These are phyloP conservation scores for Auriscalpium vulgare DNA, from an alignment of 768 basidiomycete species.

Conservation along the genomic window DNA sequence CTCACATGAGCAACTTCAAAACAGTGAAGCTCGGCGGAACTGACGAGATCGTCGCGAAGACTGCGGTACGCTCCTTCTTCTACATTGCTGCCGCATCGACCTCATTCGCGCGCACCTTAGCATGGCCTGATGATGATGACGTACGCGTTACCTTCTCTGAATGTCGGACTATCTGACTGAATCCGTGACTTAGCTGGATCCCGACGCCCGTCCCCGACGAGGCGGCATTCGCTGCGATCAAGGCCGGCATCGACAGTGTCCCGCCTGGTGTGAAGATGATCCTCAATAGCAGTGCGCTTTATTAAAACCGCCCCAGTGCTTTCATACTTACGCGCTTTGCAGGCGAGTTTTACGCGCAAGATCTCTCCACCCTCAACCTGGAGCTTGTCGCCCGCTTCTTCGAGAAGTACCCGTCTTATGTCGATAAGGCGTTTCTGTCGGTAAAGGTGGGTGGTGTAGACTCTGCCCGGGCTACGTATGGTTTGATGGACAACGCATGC, in stretches of 20 bases:
- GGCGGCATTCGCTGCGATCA: conserved; percentile 54
- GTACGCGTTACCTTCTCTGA: conserved; percentile 20
- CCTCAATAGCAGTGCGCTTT: conserved; percentile 38
- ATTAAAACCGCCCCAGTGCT: not conserved
- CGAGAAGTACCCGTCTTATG: conserved; percentile 34
- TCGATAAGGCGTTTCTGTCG: conserved; percentile 38
- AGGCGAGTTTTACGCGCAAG: conserved; percentile 51
- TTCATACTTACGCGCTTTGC: not conserved
- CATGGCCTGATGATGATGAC: conserved; percentile 55
- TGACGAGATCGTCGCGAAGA: too few relatives aligned
- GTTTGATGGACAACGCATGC: not conserved
- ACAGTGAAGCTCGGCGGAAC: too few relatives aligned
- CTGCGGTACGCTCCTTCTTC: too few relatives aligned
- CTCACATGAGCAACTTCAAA: too few relatives aligned
- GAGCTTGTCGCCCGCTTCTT: conserved; percentile 44
- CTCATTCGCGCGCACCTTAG: not conserved
- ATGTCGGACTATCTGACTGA: not conserved
- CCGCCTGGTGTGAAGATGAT: conserved; percentile 40
- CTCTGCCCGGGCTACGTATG: conserved; percentile 2
- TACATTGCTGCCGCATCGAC: too few relatives aligned
- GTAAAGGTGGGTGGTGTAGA: conserved; percentile 30
- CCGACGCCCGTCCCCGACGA: conserved; percentile 39
- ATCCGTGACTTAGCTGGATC: conserved; percentile 5
- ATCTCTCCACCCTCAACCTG: conserved; percentile 35
- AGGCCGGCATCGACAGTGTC: conserved; percentile 36